These are phyloP conservation scores for Hygrophorus pudorinus DNA, from an alignment of 768 basidiomycete species.

Conservation along the genomic window DNA sequence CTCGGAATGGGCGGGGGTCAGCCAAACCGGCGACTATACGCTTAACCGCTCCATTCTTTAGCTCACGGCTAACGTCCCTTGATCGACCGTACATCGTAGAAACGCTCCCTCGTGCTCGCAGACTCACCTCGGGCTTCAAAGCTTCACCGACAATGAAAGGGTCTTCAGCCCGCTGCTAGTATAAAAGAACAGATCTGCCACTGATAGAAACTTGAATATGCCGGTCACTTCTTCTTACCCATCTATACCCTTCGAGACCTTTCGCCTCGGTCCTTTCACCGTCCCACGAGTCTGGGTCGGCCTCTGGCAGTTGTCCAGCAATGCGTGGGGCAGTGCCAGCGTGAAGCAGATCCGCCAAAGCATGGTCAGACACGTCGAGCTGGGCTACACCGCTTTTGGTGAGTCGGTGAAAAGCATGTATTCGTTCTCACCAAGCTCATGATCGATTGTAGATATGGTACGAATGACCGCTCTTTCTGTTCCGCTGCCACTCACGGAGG, in stretches of 20 bases:
- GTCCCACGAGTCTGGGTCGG: slow-evolving; percentile 67
- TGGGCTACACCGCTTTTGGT: slow-evolving; percentile 62
- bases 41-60: no score
- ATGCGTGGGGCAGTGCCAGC: slow-evolving; percentile 75
- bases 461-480: slow-evolving; percentile 3
- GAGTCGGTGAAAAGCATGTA: slow-evolving; percentile 7
- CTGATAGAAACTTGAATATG: no score
- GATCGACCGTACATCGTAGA: no score
- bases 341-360: slow-evolving; percentile 53
- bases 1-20: no score
- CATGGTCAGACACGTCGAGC: slow-evolving; percentile 54
- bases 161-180: no score
- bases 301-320: slow-evolving; percentile 80
- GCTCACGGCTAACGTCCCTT: no score
- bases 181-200: no score
- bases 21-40: no score
- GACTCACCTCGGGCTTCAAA: no score
- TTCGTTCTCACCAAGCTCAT: background rate
- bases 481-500: background rate
- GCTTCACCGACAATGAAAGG: no score
- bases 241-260: slow-evolving; percentile 30
- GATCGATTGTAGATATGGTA: slow-evolving; percentile 27
- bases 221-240: no score
- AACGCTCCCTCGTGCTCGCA: no score
- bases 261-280: slow-evolving; percentile 44